Evolutionary conservation across 352 stramenopile genomes (phyloP).

Genomic region (Pythium periplocum): DNA sequence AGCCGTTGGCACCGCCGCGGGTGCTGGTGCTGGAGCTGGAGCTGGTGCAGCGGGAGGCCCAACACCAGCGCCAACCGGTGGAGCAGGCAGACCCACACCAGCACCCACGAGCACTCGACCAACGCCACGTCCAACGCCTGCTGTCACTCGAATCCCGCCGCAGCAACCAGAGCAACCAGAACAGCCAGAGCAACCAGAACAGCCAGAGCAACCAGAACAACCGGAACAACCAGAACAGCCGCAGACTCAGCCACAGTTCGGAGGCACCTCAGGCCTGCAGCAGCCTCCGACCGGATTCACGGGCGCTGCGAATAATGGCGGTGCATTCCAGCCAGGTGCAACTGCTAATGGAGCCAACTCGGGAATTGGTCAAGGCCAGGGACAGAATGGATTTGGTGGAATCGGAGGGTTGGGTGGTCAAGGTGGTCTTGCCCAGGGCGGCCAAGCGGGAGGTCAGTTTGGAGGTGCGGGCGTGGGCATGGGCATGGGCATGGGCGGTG

Average conservation of each 20-base stretch:
- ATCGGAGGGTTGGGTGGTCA: too few relatives aligned
- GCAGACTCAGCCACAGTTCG: neutral
- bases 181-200: neutral
- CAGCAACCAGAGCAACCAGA: constrained; percentile 1
- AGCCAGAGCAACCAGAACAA: neutral
- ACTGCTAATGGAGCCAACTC: too few relatives aligned
- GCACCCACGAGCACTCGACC: neutral
- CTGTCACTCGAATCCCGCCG: neutral
- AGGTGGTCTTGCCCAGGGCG: too few relatives aligned
- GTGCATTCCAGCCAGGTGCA: too few relatives aligned
- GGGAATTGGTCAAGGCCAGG: neutral
- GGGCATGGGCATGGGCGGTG: too few relatives aligned
- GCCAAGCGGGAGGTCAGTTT: too few relatives aligned
- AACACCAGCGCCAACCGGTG: neutral
- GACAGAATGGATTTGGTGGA: too few relatives aligned
- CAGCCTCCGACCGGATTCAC: too few relatives aligned
- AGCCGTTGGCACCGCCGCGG: neutral
- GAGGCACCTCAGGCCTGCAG: too few relatives aligned
- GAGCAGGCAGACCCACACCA: neutral
- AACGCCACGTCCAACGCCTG: neutral
- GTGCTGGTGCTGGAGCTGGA: neutral
- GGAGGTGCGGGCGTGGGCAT: too few relatives aligned
- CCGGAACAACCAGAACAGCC: neutral
- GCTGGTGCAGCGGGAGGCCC: neutral
- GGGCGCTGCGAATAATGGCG: too few relatives aligned